Percentiles rank a stretch among this genome's conserved stretches.
Conservation (phyloP, 2,329 filamentous ascomycete species). For the Botryotinia calthae region DNA sequence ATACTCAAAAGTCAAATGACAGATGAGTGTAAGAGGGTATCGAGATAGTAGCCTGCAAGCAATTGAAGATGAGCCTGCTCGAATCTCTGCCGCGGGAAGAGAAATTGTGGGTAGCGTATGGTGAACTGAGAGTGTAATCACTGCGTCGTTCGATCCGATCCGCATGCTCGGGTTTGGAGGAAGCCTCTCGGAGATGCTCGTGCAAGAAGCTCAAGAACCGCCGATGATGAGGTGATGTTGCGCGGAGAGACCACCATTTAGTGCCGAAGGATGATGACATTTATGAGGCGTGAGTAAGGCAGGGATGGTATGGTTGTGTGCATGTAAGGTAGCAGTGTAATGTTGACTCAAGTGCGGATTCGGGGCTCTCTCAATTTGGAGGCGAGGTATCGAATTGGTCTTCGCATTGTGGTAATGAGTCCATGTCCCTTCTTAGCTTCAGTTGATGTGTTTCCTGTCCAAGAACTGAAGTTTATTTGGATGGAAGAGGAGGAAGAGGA, state of each 20-base stretch:
- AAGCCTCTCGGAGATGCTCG: neutral
- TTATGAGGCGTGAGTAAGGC: neutral
- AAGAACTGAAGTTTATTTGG: constrained; percentile 39
- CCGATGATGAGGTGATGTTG: neutral
- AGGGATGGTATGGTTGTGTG: neutral
- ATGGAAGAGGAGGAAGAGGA: constrained; percentile 62
- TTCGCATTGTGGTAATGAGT: constrained; percentile 3
- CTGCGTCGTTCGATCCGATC: neutral
- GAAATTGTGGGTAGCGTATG: neutral
- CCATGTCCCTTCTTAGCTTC: neutral
- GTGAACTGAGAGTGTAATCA: neutral
- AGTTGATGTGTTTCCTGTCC: neutral
- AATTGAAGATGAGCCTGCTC: constrained; percentile 13
- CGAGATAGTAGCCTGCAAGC: constrained; percentile 6
- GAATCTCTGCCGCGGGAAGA: constrained; percentile 12
- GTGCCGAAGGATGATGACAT: neutral
- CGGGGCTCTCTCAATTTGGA: constrained; percentile 4
- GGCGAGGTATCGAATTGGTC: neutral
- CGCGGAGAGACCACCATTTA: neutral
- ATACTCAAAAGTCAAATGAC: neutral
- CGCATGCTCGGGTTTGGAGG: neutral
- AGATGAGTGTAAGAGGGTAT: constrained; percentile 9
- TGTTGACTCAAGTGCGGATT: constrained; percentile 3
- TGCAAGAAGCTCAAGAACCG: neutral
- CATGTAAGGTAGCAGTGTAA: neutral